phyloP scores from a whole-genome alignment of 371 early-diverging fungal genomes.

The Mucor piriformis region DNA sequence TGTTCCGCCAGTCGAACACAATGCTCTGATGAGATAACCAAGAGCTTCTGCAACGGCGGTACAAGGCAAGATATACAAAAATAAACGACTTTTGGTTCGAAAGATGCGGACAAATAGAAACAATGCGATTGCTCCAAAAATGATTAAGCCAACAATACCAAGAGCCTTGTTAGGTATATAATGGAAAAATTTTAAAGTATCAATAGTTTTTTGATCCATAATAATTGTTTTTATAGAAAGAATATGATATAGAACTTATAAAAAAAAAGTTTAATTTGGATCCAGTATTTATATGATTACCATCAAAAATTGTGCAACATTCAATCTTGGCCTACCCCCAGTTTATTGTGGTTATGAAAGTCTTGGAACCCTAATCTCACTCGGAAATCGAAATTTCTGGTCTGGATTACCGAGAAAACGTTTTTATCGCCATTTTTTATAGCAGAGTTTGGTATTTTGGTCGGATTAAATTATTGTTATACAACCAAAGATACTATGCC shows the following conservation, averaged over 20 bases:
- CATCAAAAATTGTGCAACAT: background rate
- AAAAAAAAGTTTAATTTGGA: background rate
- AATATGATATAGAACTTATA: background rate
- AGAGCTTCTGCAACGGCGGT: conserved; percentile 39
- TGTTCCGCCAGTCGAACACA: conserved; percentile 24
- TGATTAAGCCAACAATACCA: conserved; percentile 11
- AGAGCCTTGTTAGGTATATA: conserved; percentile 12
- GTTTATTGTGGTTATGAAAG: background rate
- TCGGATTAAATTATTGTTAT: too few species aligned
- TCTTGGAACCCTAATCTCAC: background rate
- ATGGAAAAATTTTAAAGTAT: background rate
- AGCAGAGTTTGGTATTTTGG: too few species aligned
- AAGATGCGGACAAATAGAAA: conserved; percentile 12
- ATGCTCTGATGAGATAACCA: conserved; percentile 33
- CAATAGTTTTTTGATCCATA: background rate
- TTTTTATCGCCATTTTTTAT: too few species aligned
- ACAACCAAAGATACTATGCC: too few species aligned
- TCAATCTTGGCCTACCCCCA: background rate
- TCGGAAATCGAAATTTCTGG: background rate
- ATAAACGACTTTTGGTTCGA: conserved; percentile 8
- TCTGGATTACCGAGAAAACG: too few species aligned
- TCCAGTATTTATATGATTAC: background rate
- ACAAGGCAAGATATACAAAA: conserved; percentile 31
- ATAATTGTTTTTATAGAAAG: background rate
- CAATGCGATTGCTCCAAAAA: conserved; percentile 6